Percentiles rank a stretch among this genome's conserved stretches.
Conservation (phyloP, 2,329 filamentous ascomycete genomes). For the Trichoderma lentiforme region DNA sequence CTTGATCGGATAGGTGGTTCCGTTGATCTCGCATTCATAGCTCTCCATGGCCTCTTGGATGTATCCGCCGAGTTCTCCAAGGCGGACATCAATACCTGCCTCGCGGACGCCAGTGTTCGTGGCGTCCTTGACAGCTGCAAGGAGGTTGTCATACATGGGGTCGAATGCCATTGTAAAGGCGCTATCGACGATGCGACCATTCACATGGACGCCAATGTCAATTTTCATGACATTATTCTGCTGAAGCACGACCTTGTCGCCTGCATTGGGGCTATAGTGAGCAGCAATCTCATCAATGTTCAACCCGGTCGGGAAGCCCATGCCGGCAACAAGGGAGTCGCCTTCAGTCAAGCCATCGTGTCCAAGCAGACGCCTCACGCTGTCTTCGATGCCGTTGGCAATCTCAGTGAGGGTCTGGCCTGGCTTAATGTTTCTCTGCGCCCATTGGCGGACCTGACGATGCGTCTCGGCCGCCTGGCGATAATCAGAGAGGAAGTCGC, state of each 20-base stretch:
- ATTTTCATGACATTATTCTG: slow-evolving; percentile 70
- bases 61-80: slow-evolving; percentile 66
- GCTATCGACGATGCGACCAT: slow-evolving; percentile 69
- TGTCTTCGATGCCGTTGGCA: slow-evolving; percentile 75
- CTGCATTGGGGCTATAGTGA: slow-evolving; percentile 76
- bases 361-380: slow-evolving; percentile 67
- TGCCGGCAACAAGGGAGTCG: slow-evolving; percentile 68
- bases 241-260: slow-evolving; percentile 72
- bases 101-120: slow-evolving; percentile 77
- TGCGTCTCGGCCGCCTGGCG: slow-evolving; percentile 73
- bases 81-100: slow-evolving; percentile 74
- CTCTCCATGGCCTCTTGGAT: slow-evolving; percentile 78
- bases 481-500: slow-evolving; percentile 71
- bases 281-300: slow-evolving; percentile 76
- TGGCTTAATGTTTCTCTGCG: slow-evolving; percentile 71
- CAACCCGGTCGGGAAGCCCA: slow-evolving; percentile 76
- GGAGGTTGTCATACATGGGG: slow-evolving; percentile 64
- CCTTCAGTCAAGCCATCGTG: slow-evolving; percentile 70
- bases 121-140: slow-evolving; percentile 64
- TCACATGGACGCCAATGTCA: slow-evolving; percentile 70
- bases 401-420: slow-evolving; percentile 72
- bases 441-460: slow-evolving; percentile 74
- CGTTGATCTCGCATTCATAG: slow-evolving; percentile 69
- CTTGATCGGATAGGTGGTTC: slow-evolving; percentile 65
- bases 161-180: slow-evolving; percentile 71